Evolutionary conservation across 164 flowering plant species (phyloP).

Genomic region (Vitis vinifera): DNA sequence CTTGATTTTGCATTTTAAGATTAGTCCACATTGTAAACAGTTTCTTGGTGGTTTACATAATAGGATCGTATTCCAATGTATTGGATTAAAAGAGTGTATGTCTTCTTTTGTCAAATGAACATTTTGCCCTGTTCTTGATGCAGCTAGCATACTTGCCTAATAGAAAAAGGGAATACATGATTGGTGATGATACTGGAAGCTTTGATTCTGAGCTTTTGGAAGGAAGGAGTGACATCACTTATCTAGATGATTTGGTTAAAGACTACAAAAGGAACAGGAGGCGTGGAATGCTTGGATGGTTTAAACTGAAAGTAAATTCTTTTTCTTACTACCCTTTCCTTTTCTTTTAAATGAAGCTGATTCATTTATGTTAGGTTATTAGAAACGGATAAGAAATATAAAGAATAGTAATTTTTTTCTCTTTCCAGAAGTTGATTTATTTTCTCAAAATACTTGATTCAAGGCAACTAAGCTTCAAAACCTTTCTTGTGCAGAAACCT

Average conservation of each 20-base stretch:
- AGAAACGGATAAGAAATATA: neutral
- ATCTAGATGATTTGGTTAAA: conserved; percentile 54
- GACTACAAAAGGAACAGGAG: conserved; percentile 53
- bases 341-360: neutral
- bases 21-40: conserved; percentile 5
- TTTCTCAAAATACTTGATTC: neutral
- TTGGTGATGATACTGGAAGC: conserved; percentile 69
- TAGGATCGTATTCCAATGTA: conserved; percentile 1
- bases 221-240: conserved; percentile 41
- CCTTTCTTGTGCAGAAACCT: conserved; percentile 54
- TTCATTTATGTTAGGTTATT: neutral
- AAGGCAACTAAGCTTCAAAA: neutral
- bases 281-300: conserved; percentile 91
- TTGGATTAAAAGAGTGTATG: neutral
- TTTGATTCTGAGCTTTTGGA: conserved; percentile 58
- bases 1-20: conserved; percentile 12
- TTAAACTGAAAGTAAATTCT: conserved; percentile 57
- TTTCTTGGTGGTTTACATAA: conserved; percentile 1
- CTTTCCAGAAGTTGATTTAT: neutral
- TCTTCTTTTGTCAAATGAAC: neutral
- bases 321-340: conserved; percentile 1
- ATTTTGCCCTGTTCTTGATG: conserved; percentile 17
- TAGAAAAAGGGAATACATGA: conserved; percentile 59
- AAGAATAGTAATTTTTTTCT: neutral
- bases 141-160: conserved; percentile 90